Evolutionary conservation across 1,284 basidiomycete genomes (phyloP).

Genomic region (Naganishia liquefaciens): DNA sequence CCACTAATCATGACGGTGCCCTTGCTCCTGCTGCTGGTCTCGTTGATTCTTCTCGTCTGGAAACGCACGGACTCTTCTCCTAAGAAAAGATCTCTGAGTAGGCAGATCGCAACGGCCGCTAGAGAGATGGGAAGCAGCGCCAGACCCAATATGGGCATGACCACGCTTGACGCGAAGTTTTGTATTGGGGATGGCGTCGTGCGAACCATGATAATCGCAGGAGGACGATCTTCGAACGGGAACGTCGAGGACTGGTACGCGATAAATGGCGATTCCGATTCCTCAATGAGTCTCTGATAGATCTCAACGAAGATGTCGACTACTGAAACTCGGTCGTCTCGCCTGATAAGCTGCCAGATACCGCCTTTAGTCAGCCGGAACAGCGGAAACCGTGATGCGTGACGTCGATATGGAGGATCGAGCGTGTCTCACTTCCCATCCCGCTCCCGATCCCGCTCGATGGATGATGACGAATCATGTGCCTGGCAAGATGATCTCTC

Average conservation of each 20-base stretch:
- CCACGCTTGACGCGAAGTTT: conserved; percentile 41
- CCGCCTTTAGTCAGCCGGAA: background rate
- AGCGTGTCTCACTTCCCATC: background rate
- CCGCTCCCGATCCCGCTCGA: background rate
- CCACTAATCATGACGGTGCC: conserved; percentile 53
- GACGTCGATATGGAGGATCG: background rate
- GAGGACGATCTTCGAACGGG: background rate
- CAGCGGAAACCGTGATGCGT: background rate
- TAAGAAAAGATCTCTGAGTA: conserved; percentile 32
- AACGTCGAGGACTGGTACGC: no score
- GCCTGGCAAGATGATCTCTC: background rate
- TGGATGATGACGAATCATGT: background rate
- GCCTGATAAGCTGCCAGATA: no score
- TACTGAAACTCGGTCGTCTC: no score
- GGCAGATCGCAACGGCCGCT: conserved; percentile 36
- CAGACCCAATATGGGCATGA: conserved; percentile 39
- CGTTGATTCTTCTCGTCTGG: conserved; percentile 6
- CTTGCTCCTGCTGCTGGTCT: conserved; percentile 28
- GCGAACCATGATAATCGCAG: conserved; percentile 25
- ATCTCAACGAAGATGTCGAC: no score
- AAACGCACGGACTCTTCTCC: conserved; percentile 25
- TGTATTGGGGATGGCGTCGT: conserved; percentile 39
- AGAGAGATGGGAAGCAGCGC: conserved; percentile 42
- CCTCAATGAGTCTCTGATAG: no score
- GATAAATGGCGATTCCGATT: no score